Percentiles rank a stretch among this genome's conserved stretches.
These are phyloP conservation scores for Zostera marina DNA, from an alignment of 116 monocot genomes.

Conservation along the genomic window DNA sequence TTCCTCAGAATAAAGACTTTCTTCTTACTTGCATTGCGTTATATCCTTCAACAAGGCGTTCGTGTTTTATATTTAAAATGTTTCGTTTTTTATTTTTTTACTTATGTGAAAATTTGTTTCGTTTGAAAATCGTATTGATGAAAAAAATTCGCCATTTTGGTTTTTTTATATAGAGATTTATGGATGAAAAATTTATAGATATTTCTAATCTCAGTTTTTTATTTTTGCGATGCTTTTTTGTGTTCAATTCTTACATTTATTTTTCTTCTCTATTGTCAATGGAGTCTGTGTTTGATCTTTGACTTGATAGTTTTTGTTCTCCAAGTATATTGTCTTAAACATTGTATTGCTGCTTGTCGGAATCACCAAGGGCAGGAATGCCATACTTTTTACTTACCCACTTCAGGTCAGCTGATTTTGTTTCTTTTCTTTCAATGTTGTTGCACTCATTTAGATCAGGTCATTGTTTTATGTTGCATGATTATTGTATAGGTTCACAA, in stretches of 20 bases:
- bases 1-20: slow-evolving; percentile 80
- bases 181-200: no score
- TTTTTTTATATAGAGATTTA: not conserved
- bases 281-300: slow-evolving; percentile 12
- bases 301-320: slow-evolving; percentile 14
- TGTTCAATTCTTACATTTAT: not conserved
- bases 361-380: slow-evolving; percentile 80
- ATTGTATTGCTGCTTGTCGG: slow-evolving; percentile 51
- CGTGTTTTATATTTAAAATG: slow-evolving; percentile 1
- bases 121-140: no score
- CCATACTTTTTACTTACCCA: slow-evolving; percentile 89
- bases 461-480: no score
- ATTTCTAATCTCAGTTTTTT: no score
- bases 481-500: no score
- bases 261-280: not conserved
- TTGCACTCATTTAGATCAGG: no score
- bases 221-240: no score
- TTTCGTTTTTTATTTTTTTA: not conserved
- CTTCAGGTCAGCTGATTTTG: slow-evolving; percentile 37
- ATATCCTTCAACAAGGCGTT: slow-evolving; percentile 45
- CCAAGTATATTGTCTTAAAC: slow-evolving; percentile 75
- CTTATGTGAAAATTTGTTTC: no score
- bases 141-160: not conserved
- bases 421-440: not conserved
- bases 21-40: slow-evolving; percentile 69